Base-by-base conservation (phyloP, 306 rosid species). In the Lathyrus aphaca region DNA sequence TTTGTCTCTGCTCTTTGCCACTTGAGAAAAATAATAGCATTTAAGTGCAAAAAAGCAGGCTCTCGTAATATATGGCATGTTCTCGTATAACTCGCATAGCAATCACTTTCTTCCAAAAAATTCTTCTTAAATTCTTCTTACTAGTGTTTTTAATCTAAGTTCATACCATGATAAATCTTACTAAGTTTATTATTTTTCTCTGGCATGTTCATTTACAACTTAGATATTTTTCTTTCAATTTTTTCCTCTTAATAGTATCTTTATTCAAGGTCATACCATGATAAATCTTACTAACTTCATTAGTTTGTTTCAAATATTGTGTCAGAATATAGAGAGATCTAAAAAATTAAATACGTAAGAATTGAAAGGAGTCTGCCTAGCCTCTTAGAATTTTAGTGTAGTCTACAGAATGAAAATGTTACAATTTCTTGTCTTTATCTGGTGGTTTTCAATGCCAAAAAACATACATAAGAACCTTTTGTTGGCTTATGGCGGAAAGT, bases 11-110 rank as follows among this genome's bases (percentile, higher is more conserved):
- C 96, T 30, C 91, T 87, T 72, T 85, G 90, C 44, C 97, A 91
- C 77, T 65, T 95, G 75, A 91, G 99, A 84, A 97, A 96, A 73
- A 87, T 95, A 79, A 89, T 97, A 68, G 89, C 96, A 73, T 95
- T 89, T 30, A 95, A 91, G 78, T 97, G 99, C 84, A 85, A 83
- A 63, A 91, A 83, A 79, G 76, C 83, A 0, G 86, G 84, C 78
- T 88, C 96, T 75, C 89, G n/a, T 71, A 95, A 89, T 62, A 82
- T 91, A 78, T 95, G 99, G 99, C 79, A 86, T 43, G 85, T 75
- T 73, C 69, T 78, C 49, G 69, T 61, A 61, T 46, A 40, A 73
- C 55, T 37, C 45, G 27, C 40, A 9, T 25, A 46, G 64, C 63
- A 56, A 48, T 64, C 53, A 29, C n/a, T 78, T 75, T 57, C 7